Base-by-base conservation (phyloP, 768 basidiomycete species). In the Phlebiopsis flavidoalba region DNA sequence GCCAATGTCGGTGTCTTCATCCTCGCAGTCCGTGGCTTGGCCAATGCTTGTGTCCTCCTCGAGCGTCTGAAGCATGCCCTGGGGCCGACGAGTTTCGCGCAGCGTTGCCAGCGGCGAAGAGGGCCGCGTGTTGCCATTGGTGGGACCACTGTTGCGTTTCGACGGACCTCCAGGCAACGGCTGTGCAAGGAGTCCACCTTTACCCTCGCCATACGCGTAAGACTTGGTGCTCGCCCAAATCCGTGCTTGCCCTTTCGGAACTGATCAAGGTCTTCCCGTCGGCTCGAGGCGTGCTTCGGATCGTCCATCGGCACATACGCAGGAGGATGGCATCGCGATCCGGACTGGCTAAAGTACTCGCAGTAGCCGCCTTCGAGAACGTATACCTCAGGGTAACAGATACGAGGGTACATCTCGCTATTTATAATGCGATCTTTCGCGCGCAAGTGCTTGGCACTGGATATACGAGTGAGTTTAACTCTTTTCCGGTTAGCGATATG, bases 341-440 rank as follows among this genome's bases (percentile, higher is more conserved):
- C 76, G 55, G 83, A 88, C 22, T 78, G 74, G 66, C 86, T 84
- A 77, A 81, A 97, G 77, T 94, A 98, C 47, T 85, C 83, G 66
- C 87, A 93, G 73, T 98, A 99, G 12, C 97, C 97, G 40, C 97
- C 97, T 75, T 97, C 93, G 8, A 99, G 84, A 66, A 99, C 84
- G 76, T 98, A 99, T 17, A 98, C 84, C 75, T 99, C 97, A 0
- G 97, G 97, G 70, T 93, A 99, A 73, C 92, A 90, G 46, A 98
- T 87, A 70, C 83, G 89, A 4, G 97, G 97, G 72, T 99, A 99
- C 19, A 85, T 73, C 61, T 91, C 88, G 63, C 90, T 87, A 74
- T 98, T 98, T 77, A 90, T 75, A 0, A 88, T 83, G 51, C 97
- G 88, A 70, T 99, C 97, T 71, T 85, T 89, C 33, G 91, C 88